Conservation (phyloP, 2,329 filamentous ascomycete species). For the Juglanconis sp. region DNA sequence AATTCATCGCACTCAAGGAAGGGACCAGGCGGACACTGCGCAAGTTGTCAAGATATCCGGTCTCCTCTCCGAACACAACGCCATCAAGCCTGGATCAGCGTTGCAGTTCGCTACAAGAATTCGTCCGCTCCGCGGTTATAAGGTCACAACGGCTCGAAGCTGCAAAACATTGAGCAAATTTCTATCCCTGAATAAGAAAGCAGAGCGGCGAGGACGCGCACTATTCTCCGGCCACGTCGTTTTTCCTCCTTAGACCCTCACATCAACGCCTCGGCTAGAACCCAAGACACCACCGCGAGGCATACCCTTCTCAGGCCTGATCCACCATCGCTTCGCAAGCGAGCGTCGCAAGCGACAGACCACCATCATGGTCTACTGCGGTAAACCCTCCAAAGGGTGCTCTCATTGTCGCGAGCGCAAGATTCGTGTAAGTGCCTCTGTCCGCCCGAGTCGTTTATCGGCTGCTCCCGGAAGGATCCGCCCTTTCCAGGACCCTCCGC, state of each 20-base stretch:
- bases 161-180: neutral
- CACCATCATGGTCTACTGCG: constrained; percentile 53
- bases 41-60: neutral
- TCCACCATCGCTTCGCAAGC: neutral
- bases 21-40: neutral
- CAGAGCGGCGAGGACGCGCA: neutral
- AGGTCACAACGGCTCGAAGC: neutral
- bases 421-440: constrained; percentile 45
- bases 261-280: neutral
- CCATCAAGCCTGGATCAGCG: neutral
- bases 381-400: constrained; percentile 55
- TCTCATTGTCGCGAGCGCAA: constrained; percentile 54
- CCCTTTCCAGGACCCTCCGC: too few species aligned
- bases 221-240: neutral
- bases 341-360: neutral
- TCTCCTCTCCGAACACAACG: neutral
- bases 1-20: too few species aligned
- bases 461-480: neutral
- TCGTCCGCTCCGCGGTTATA: neutral
- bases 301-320: neutral
- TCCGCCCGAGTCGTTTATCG: neutral
- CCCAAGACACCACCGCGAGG: neutral
- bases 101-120: neutral
- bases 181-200: neutral
- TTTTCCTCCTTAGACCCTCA: neutral